phyloP scores from a whole-genome alignment of 441 rosid species.

The Adansonia gregorii region DNA sequence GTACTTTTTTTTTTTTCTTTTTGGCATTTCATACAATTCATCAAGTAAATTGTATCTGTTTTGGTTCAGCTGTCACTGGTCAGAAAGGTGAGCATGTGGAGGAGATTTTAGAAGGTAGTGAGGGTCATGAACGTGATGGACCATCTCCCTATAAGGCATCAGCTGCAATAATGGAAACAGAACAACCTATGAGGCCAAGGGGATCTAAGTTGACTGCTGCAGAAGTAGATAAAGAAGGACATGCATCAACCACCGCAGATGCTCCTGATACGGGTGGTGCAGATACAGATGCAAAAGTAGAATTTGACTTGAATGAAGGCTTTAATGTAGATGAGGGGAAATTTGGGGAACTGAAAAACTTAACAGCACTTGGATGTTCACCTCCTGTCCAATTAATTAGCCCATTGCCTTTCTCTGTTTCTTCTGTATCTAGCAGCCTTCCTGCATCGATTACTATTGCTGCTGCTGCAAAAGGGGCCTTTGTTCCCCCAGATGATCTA shows the following conservation, averaged over 20 bases:
- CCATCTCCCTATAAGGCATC: slow-evolving; percentile 35
- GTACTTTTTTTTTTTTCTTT: background rate
- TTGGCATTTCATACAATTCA: background rate
- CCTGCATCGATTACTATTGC: slow-evolving; percentile 79
- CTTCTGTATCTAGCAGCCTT: slow-evolving; percentile 51
- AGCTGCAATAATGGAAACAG: slow-evolving; percentile 34
- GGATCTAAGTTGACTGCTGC: slow-evolving; percentile 37
- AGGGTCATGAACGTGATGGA: slow-evolving; percentile 29
- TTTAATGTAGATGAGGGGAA: slow-evolving; percentile 62
- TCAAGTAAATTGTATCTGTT: background rate
- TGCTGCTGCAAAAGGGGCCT: slow-evolving; percentile 90
- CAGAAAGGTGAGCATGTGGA: slow-evolving; percentile 41
- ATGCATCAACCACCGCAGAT: slow-evolving; percentile 43
- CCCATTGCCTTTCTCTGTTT: slow-evolving; percentile 46
- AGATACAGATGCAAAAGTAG: slow-evolving; percentile 63
- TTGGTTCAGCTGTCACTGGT: slow-evolving; percentile 37
- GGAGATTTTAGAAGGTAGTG: slow-evolving; percentile 35
- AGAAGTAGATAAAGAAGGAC: slow-evolving; percentile 54
- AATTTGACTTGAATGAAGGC: slow-evolving; percentile 90
- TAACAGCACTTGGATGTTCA: slow-evolving; percentile 38
- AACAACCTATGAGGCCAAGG: slow-evolving; percentile 37
- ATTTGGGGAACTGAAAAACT: slow-evolving; percentile 46
- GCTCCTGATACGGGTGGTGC: slow-evolving; percentile 41
- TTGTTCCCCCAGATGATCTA: slow-evolving; percentile 79
- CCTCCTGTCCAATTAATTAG: slow-evolving; percentile 48